Conservation (phyloP, 176 grass and related monocot genomes). For the Bonia amplexicaulis region DNA sequence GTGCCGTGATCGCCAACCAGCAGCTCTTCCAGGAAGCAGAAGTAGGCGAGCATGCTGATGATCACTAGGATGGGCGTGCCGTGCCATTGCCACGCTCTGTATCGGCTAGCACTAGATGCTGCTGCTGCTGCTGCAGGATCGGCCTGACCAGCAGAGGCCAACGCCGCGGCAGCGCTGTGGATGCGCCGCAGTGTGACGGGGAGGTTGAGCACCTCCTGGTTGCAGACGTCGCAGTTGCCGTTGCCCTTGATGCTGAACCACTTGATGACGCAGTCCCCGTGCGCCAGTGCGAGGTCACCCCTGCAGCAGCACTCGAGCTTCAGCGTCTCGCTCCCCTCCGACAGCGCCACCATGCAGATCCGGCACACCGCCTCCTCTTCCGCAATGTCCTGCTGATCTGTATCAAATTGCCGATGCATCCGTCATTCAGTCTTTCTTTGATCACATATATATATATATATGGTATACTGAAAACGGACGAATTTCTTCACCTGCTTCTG, state of each 20-base stretch:
- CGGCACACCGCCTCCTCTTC: conserved; percentile 69
- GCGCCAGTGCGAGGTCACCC: conserved; percentile 61
- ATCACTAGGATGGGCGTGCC: conserved; percentile 44
- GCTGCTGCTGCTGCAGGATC: too few relatives aligned
- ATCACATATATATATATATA: too few relatives aligned
- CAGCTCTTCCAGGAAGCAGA: conserved; percentile 77
- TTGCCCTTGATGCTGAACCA: conserved; percentile 80
- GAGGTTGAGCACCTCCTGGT: conserved; percentile 60
- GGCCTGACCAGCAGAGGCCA: too few relatives aligned
- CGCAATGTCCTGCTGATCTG: conserved; percentile 22
- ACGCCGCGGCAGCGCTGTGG: not conserved
- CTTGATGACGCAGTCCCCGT: conserved; percentile 57
- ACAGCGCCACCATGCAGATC: conserved; percentile 58
- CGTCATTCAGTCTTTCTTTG: not conserved
- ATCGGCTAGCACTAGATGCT: too few relatives aligned
- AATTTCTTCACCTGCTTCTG: not conserved
- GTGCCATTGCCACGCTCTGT: conserved; percentile 21
- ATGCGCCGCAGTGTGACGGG: conserved; percentile 53
- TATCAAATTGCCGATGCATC: too few relatives aligned
- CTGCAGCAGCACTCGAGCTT: conserved; percentile 78
- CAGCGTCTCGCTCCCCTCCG: conserved; percentile 31
- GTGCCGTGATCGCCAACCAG: conserved; percentile 50
- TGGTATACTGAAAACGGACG: too few relatives aligned
- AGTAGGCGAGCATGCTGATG: conserved; percentile 64
- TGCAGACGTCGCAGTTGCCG: conserved; percentile 61